Conservation (phyloP, 2,329 filamentous ascomycete genomes). For the Graphilbum fragrans region DNA sequence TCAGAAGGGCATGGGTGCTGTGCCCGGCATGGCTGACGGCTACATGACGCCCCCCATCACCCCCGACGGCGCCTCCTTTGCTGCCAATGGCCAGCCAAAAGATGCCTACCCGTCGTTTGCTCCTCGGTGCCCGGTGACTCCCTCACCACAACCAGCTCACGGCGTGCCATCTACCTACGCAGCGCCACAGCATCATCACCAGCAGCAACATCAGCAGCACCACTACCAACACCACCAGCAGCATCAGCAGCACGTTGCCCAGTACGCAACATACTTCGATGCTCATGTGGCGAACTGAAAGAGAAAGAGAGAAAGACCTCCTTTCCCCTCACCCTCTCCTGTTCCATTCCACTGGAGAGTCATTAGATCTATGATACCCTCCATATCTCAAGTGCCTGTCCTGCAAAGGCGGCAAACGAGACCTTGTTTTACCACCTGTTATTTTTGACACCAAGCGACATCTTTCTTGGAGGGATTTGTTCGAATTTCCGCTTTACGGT, state of each 20-base stretch:
- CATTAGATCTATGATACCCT: slow-evolving; percentile 10
- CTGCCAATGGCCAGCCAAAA: slow-evolving; percentile 27
- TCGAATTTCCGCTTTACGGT: slow-evolving; percentile 8
- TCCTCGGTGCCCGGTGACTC: slow-evolving; percentile 49
- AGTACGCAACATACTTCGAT: slow-evolving; percentile 30
- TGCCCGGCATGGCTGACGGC: slow-evolving; percentile 53
- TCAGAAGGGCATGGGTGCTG: slow-evolving; percentile 57
- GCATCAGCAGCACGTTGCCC: slow-evolving; percentile 28
- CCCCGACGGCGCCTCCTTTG: slow-evolving; percentile 54
- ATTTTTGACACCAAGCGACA: slow-evolving; percentile 6
- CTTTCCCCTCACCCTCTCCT: background rate
- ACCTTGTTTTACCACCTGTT: slow-evolving; percentile 8
- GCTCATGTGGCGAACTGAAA: slow-evolving; percentile 5
- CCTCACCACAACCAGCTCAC: slow-evolving; percentile 42
- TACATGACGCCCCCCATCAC: slow-evolving; percentile 81
- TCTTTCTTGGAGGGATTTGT: slow-evolving; percentile 1
- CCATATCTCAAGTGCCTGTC: slow-evolving; percentile 1
- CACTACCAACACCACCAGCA: too few relatives aligned
- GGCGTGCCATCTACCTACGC: slow-evolving; percentile 12
- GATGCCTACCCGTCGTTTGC: slow-evolving; percentile 31
- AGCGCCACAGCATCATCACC: slow-evolving; percentile 19
- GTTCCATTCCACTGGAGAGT: slow-evolving; percentile 3
- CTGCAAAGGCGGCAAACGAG: slow-evolving; percentile 7
- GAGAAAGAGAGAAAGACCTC: background rate
- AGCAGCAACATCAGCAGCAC: too few relatives aligned